Percentiles rank a stretch among this genome's conserved stretches.
Evolutionary conservation across 2,329 filamentous ascomycete species (phyloP).

Genomic region (Apiospora hydei): DNA sequence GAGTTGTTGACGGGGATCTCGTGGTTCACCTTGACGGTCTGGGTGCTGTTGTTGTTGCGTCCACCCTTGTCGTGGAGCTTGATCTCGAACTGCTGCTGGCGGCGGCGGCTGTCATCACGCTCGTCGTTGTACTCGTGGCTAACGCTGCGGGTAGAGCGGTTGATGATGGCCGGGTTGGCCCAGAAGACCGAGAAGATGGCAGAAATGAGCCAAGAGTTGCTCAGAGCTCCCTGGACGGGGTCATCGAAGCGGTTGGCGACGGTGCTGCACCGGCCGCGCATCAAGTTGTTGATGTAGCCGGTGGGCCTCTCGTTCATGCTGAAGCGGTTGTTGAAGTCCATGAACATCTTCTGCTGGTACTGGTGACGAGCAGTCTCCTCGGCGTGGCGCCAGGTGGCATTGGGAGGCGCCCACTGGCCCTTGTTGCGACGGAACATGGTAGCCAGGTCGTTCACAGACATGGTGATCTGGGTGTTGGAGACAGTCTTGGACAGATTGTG

Average conservation of each 20-base stretch:
- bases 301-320: conserved; percentile 31
- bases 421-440: conserved; percentile 46
- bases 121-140: conserved; percentile 34
- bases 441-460: conserved; percentile 49
- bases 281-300: conserved; percentile 20
- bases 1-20: conserved; percentile 53
- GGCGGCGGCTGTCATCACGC: conserved; percentile 32
- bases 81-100: conserved; percentile 37
- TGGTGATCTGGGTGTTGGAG: conserved; percentile 48
- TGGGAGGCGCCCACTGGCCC: conserved; percentile 46
- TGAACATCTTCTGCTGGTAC: conserved; percentile 38
- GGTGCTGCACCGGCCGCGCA: conserved; percentile 32
- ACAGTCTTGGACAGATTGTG: conserved; percentile 45
- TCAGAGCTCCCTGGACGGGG: conserved; percentile 50
- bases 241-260: conserved; percentile 47
- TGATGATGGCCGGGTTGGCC: conserved; percentile 51
- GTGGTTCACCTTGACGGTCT: conserved; percentile 51
- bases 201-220: conserved; percentile 53
- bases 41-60: conserved; percentile 47
- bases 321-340: conserved; percentile 43
- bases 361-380: conserved; percentile 45
- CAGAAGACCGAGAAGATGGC: conserved; percentile 55
- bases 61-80: conserved; percentile 55
- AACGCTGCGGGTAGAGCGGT: conserved; percentile 43
- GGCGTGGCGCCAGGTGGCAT: conserved; percentile 50